Conservation (phyloP, 805 yeast genomes). For the Saccharomycopsis malanga region DNA sequence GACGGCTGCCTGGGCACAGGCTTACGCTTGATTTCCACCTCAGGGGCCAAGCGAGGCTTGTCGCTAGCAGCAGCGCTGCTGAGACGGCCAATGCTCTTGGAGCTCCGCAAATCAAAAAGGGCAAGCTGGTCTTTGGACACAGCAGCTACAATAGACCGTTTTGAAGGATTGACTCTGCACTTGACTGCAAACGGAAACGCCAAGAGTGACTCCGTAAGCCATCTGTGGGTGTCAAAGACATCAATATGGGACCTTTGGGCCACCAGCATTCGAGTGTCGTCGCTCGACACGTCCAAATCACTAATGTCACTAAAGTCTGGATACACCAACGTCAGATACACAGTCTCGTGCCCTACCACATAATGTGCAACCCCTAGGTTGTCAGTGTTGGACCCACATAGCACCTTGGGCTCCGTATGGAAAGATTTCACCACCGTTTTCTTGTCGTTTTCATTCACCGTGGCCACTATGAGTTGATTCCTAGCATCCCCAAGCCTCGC, state of each 20-base stretch:
- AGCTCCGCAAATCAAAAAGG: conserved; percentile 4
- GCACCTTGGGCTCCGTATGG: neutral
- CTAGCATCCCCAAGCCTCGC: neutral
- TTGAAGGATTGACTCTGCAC: conserved; percentile 1
- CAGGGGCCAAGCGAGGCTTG: neutral
- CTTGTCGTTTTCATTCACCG: neutral
- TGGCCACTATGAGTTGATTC: neutral
- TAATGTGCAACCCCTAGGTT: neutral
- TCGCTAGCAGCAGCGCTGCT: neutral
- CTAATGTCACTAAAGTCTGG: neutral
- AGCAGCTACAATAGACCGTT: neutral
- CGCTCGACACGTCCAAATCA: conserved; percentile 5
- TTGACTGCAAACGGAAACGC: conserved; percentile 2
- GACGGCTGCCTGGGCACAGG: neutral
- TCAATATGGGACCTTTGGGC: conserved; percentile 1
- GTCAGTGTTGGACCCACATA: neutral
- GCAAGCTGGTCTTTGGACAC: conserved; percentile 2
- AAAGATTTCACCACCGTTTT: neutral
- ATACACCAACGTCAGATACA: neutral
- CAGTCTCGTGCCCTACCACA: neutral
- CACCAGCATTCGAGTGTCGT: neutral
- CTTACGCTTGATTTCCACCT: conserved; percentile 2
- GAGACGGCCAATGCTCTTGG: neutral
- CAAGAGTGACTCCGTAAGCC: neutral
- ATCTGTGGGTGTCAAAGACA: neutral